phyloP scores from a whole-genome alignment of 495 filamentous ascomycete genomes.

The Aspergillus indologenus region DNA sequence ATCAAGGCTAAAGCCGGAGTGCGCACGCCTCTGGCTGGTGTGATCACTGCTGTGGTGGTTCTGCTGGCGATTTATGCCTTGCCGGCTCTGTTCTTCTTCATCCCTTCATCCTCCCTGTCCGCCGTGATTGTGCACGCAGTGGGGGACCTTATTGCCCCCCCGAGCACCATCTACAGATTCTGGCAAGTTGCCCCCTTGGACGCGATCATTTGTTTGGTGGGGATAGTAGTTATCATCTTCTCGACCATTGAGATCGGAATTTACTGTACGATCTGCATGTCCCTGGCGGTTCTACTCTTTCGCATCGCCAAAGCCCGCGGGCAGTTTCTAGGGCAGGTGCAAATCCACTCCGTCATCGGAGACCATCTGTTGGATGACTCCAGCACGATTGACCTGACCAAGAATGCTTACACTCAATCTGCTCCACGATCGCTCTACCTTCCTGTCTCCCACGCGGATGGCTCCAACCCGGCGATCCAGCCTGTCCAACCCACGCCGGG shows the following conservation, averaged over 20 bases:
- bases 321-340: conserved; percentile 85
- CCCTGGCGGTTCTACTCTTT: conserved; percentile 77
- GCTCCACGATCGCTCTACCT: conserved; percentile 73
- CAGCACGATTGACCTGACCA: conserved; percentile 54
- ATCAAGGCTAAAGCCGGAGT: conserved; percentile 99
- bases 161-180: conserved; percentile 93
- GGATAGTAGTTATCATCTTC: conserved; percentile 92
- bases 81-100: conserved; percentile 91
- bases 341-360: conserved; percentile 87
- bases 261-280: conserved; percentile 77
- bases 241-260: conserved; percentile 86
- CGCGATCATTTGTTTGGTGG: conserved; percentile 91
- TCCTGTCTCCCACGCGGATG: conserved; percentile 83
- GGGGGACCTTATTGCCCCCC: conserved; percentile 89
- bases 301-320: conserved; percentile 81
- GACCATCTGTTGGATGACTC: conserved; percentile 70
- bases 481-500: conserved; percentile 82
- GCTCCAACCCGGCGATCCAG: conserved; percentile 83
- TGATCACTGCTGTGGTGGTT: conserved; percentile 85
- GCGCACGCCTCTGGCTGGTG: conserved; percentile 85
- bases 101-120: conserved; percentile 79
- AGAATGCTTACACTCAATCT: conserved; percentile 28
- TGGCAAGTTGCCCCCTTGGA: conserved; percentile 91
- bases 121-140: conserved; percentile 98
- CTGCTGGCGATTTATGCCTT: conserved; percentile 91